Base-by-base conservation (phyloP, 1,284 basidiomycete genomes). In the Fomitopsis schrenkii region DNA sequence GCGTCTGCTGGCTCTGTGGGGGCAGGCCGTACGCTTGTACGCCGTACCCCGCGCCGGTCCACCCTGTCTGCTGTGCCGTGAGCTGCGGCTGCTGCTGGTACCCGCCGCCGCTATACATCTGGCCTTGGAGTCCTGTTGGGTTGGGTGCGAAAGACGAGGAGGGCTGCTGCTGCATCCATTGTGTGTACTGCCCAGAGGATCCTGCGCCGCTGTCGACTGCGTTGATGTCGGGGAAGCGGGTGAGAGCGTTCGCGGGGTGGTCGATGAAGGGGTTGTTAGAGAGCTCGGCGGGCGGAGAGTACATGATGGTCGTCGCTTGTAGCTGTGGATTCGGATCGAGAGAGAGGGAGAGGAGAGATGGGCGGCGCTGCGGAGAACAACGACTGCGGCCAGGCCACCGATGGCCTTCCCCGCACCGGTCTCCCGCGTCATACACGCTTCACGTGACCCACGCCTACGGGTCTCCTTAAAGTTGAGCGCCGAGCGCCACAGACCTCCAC, bases 181-280 rank as follows among this genome's bases (percentile, higher is more conserved):
- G 62, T 2, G 73, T 71, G 64, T 69, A 75, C 58, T 72, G 74
- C 10, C 61, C 50, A 19, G 65, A 52, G 17, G 59, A 8, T 50
- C 56, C 55, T 12, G 65, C 38, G 58, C 61, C 58, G 61, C 64
- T 62, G 45, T 69, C 67, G 54, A 63, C 55, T 62, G 64, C 57
- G 33, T 67, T 65, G 60, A 77, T 72, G 62, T 72, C 70, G n/a
- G 75, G 75, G 61, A 64, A 77, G 48, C 75, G 73, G 4, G 73
- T 65, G 45, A 70, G 67, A 22, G 73, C 73, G 62, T 72, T 73
- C 8, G 74, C 46, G 17, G 74, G 64, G 63, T 73, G 72, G 60
- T 77, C 75, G 63, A 77, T 74, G 70, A 77, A 77, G 3, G 75
- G 75, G 61, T 77, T 77, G 55, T 77, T 77, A 12, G 75, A 76